Base-by-base conservation (phyloP, 768 basidiomycete genomes). In the Cystobasidium ongulense region DNA sequence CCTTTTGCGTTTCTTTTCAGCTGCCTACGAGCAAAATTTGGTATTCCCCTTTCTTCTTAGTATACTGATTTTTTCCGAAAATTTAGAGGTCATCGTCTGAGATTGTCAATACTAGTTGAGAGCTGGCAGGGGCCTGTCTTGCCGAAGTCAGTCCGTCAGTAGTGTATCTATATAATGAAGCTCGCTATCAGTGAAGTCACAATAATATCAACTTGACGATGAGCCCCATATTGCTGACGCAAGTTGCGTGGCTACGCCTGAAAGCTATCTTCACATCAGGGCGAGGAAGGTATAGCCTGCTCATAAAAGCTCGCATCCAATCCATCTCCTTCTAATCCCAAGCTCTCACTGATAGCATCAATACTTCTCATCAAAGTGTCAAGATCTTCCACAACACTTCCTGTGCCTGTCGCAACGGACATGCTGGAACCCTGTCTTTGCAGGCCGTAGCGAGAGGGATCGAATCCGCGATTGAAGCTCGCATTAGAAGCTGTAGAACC, bases 311-410 rank as follows among this genome's bases (percentile, higher is more conserved):
- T 35, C 25, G 11, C 57, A 59, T 59, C 57, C 13, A 59, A 29
- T 13, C 57, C 33, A 18, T 71, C 53, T 36, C 54, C 68, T 38
- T 71, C 68, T 8, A 71, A 38, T 7, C 68, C 68, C 17, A 71
- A 52, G 39, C 54, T 59, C 53, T 71, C 68, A 38, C 54, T 36
- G 18, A 71, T 71, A 38, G 68, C 68, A 38, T 71, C 68, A 17
- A 71, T 71, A 38, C 52, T 57, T 36, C 38, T 54, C 36, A 71
- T 36, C 53, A 71, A 43, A 10, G n/a, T 59, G 59, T 71, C 68
- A 15, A 71, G 68, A 46, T 71, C 68, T 21, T 59, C 68, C 25
- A 71, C 68, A 1, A 71, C 29, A 54, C 68, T 71, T n/a, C 65
- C 65, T 31, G 65, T 50, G 50, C 53, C 54, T n/a, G 43, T 38